Evolutionary conservation across 495 filamentous ascomycete genomes (phyloP), one percentile per base, ranked within the genome.

Genomic region (Trichocladium antarcticum): DNA sequence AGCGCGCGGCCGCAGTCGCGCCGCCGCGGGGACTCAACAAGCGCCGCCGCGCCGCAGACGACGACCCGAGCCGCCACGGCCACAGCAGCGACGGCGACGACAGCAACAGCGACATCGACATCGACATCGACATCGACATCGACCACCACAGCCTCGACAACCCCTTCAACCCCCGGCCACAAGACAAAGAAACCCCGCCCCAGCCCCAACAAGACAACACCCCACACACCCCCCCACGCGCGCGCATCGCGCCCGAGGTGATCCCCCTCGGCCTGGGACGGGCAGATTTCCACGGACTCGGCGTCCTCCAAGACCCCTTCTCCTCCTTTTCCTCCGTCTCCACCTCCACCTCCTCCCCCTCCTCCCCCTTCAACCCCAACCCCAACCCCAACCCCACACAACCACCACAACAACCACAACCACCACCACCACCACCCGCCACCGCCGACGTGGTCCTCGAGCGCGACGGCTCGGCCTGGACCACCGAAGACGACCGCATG

Each of bases 221-320:
- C 48, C 77, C 78, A 31, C 75, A 75, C 21, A 88, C 84, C 16
- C 84, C 84, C 0, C 85, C 85, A 58, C 78, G 83, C 50, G 68
- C 68, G 40, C 75, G 82, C 42, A 71, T 83, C 39, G 73, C 75
- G 31, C 84, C 84, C 19, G 82, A 81, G 57, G 67, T 78, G 6
- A 59, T 88, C 2, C 84, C 84, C 0, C 71, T 84, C 0, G 84
- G 84, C 15, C 72, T 88, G 12, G 75, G 77, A 44, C 72, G 72
- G 12, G 64, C 70, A 1, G 81, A 86, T 51, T 88, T 78, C 58
- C 81, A 84, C 63, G 68, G 61, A 7, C 68, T 87, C 16, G 74
- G 67, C 31, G 31, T 10, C 58, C 39, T 47, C 41, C 45, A 53
- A 28, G 56, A 55, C 43, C 68, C 71, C 12, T 37, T 38, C 15